Evolutionary conservation across 768 basidiomycete species (phyloP).

Genomic region (Scleroderma bovista): DNA sequence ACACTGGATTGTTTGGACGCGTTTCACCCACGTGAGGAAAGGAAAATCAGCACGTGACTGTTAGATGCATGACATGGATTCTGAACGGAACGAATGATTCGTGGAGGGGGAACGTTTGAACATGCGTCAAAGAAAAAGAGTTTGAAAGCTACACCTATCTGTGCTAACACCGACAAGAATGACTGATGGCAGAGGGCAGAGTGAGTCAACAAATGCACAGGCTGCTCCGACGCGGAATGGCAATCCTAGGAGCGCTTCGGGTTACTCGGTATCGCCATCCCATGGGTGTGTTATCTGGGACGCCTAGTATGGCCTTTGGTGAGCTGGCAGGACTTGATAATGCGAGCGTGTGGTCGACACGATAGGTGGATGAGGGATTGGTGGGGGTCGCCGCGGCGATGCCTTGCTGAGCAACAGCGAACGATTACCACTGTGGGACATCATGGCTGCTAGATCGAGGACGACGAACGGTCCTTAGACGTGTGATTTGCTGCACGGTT

Average conservation of each 20-base stretch:
- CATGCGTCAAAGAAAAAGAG: background rate
- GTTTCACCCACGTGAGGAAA: conserved; percentile 1
- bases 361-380: background rate
- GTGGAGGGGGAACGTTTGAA: background rate
- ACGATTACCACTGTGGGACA: background rate
- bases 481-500: background rate
- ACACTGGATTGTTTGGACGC: too few relatives aligned
- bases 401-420: background rate
- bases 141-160: background rate
- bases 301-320: background rate
- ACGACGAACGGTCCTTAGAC: background rate
- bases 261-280: background rate
- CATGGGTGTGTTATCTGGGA: background rate
- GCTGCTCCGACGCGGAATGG: background rate
- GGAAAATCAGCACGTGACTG: background rate
- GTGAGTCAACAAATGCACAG: background rate
- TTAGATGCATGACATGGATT: too few relatives aligned
- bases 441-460: background rate
- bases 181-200: background rate
- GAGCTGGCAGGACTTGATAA: background rate
- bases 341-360: too few relatives aligned
- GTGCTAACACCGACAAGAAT: background rate
- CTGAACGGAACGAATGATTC: too few relatives aligned
- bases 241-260: background rate
- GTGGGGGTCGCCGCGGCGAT: too few relatives aligned